Base-by-base conservation (phyloP, 129 eudicot species). In the Deinandra increscens region DNA sequence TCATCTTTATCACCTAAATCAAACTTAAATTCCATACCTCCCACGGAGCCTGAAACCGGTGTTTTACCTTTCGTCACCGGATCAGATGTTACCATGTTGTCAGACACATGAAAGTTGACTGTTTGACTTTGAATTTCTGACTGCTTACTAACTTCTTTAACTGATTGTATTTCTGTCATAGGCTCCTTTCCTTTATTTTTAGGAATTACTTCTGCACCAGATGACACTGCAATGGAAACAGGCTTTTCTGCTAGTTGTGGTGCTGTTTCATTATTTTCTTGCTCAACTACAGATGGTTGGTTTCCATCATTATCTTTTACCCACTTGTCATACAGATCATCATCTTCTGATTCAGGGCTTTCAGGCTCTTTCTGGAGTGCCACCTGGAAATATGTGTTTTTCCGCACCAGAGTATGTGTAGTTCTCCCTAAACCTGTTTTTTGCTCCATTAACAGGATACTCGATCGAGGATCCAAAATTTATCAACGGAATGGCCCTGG, bases 401-500 rank as follows among this genome's bases (percentile, higher is more conserved):
- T 71, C 78, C 12, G 14, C 66, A 55, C 75, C 59, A 0, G 72
- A 71, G 62, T 75, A 74, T 2, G 75, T 41, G 74, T 44, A 75
- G 74, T 59, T 81, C 15, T 67, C 84, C 73, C 37, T 68, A 11
- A 64, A 63, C 70, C 68, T 39, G 66, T 12, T 58, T 53, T 63
- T 79, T 1, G 43, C 67, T 14, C 75, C 77, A 43, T 55, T 75
- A 37, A 59, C 33, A 15, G 77, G 37, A 39, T 58, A 71, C 43
- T 66, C 76, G 3, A 38, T 9, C 11, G 72, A 34, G 7, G 87
- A 80, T 9, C 81, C 46, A 31, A 45, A 23, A 79, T 92, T 90
- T 64, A 77, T 62, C 23, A 86, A 51, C 0, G 98, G 86, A 58
- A 84, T 90, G 65, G 89, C 81, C 70, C 95, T 76, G 23, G 98